Conservation (phyloP, 352 stramenopile genomes). For the Thalassiosira mediterranea region DNA sequence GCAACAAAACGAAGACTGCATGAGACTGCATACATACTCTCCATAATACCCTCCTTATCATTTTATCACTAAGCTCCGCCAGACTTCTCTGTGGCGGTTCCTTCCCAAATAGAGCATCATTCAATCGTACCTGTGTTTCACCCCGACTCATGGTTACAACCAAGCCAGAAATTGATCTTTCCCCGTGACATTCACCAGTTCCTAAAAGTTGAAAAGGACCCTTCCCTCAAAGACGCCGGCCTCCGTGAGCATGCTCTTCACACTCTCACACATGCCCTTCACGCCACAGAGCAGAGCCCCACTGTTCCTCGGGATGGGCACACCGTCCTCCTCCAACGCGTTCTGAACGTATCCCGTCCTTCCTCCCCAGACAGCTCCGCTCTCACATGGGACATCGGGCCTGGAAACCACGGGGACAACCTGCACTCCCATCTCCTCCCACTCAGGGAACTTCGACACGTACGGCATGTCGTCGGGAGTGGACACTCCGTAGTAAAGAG, state of each 20-base stretch:
- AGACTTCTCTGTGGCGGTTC: too few relatives aligned
- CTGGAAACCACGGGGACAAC: slow-evolving; percentile 78
- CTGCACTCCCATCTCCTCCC: slow-evolving; percentile 77
- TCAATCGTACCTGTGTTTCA: too few relatives aligned
- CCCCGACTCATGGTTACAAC: too few relatives aligned
- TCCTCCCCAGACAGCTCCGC: slow-evolving; percentile 58
- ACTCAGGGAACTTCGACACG: slow-evolving; percentile 80
- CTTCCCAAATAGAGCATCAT: too few relatives aligned
- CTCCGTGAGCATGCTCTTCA: slow-evolving; percentile 80
- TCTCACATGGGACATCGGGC: slow-evolving; percentile 38
- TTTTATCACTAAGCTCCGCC: too few relatives aligned
- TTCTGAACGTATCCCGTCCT: slow-evolving; percentile 85
- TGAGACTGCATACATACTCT: too few relatives aligned
- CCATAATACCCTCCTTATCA: too few relatives aligned
- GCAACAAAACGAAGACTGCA: too few relatives aligned
- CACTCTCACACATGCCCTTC: slow-evolving; percentile 84
- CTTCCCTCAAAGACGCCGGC: slow-evolving; percentile 85
- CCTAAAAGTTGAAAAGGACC: slow-evolving; percentile 87
- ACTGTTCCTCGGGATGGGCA: slow-evolving; percentile 83
- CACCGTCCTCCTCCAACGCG: slow-evolving; percentile 84
- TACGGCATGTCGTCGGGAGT: slow-evolving; percentile 81
- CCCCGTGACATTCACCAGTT: too few relatives aligned
- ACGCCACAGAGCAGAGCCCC: slow-evolving; percentile 84
- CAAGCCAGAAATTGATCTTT: too few relatives aligned
- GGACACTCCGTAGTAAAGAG: slow-evolving; percentile 84